phyloP scores from a whole-genome alignment of 1,139 yeast species.

The Scheffersomyces quercinus region DNA sequence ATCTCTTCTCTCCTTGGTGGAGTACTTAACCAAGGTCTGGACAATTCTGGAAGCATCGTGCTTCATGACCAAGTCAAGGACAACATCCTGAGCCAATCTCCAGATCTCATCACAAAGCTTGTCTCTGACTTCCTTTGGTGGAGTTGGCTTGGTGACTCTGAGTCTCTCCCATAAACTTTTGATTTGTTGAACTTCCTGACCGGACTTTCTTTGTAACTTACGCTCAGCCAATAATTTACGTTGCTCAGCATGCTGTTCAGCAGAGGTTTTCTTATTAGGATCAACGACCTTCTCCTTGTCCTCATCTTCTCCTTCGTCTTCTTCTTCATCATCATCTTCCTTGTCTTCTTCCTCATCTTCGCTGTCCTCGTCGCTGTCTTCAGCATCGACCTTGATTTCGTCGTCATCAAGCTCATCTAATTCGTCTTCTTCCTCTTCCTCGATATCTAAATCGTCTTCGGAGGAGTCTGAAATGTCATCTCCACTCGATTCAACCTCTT shows the following conservation, averaged over 20 bases:
- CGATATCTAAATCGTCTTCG: constrained; percentile 17
- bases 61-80: constrained; percentile 84
- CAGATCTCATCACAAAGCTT: constrained; percentile 83
- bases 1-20: constrained; percentile 77
- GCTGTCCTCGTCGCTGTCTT: constrained; percentile 15
- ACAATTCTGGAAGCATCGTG: constrained; percentile 97
- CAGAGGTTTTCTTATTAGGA: constrained; percentile 53
- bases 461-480: constrained; percentile 5
- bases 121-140: constrained; percentile 76
- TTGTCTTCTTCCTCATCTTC: constrained; percentile 17
- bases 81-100: constrained; percentile 74
- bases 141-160: constrained; percentile 81
- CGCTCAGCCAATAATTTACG: constrained; percentile 77
- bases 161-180: constrained; percentile 89
- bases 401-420: constrained; percentile 19
- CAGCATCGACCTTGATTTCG: constrained; percentile 17
- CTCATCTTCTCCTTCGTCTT: constrained; percentile 14
- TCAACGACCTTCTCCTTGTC: constrained; percentile 21
- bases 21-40: constrained; percentile 87
- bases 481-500: constrained; percentile 17
- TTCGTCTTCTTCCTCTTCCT: constrained; percentile 21
- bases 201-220: constrained; percentile 83
- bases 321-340: constrained; percentile 16
- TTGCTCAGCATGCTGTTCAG: constrained; percentile 82
- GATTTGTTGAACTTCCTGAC: constrained; percentile 80